These are phyloP conservation scores for Persicaria tinctoria DNA, from an alignment of 148 eudicot genomes.

Conservation along the genomic window DNA sequence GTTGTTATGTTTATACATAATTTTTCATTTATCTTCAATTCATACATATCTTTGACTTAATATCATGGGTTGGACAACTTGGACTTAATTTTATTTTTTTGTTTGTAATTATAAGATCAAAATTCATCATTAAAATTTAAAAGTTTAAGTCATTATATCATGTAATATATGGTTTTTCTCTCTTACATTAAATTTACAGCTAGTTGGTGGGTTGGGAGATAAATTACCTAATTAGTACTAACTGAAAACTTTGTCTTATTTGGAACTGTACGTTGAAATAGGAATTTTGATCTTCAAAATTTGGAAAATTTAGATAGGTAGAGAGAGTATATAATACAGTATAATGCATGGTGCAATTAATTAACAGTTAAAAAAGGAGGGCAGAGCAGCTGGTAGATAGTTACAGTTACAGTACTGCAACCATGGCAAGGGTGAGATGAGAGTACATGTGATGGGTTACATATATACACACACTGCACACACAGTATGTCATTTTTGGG, in stretches of 20 bases:
- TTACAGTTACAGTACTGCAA: not conserved
- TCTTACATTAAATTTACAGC: no score
- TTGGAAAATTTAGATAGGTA: not conserved
- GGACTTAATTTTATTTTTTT: no score
- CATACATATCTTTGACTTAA: no score
- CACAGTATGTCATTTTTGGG: conserved; percentile 5
- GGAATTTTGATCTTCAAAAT: conserved; percentile 12
- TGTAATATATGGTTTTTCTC: no score
- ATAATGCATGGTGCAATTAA: not conserved
- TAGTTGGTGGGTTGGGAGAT: not conserved
- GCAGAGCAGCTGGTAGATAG: not conserved
- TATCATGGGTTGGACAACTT: no score
- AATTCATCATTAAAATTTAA: no score
- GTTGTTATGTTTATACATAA: no score
- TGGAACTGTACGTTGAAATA: not conserved
- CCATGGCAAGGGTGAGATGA: conserved; percentile 1
- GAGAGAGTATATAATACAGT: not conserved
- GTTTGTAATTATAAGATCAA: no score
- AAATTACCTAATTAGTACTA: not conserved
- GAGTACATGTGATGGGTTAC: no score
- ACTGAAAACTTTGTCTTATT: conserved; percentile 3
- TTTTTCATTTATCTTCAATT: no score
- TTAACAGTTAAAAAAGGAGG: not conserved
- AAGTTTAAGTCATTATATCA: no score
- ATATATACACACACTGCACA: no score